Evolutionary conservation across 2,329 filamentous ascomycete genomes (phyloP).

Genomic region (Fusarium sp.): DNA sequence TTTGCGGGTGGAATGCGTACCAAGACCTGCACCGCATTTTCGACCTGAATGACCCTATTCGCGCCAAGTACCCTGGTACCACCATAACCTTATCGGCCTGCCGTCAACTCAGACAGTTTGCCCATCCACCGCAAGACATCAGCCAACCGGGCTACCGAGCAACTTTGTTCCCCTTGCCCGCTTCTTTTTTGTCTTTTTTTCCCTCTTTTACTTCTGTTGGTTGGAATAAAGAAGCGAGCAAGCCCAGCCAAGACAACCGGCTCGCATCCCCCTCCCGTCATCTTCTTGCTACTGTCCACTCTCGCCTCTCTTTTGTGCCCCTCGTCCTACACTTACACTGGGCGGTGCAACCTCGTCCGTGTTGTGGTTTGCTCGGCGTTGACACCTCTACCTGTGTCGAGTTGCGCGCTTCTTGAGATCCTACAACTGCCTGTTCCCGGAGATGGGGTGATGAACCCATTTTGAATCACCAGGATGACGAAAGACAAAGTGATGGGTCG

Average conservation of each 20-base stretch:
- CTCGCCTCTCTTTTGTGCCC: constrained; percentile 20
- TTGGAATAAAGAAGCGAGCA: constrained; percentile 32
- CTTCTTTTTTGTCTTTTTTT: constrained; percentile 1
- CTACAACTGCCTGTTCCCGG: background rate
- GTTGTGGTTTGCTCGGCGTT: constrained; percentile 28
- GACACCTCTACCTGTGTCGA: background rate
- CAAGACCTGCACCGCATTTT: constrained; percentile 1
- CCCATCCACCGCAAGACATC: constrained; percentile 8
- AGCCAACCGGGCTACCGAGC: constrained; percentile 25
- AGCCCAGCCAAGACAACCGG: constrained; percentile 22
- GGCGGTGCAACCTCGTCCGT: constrained; percentile 32
- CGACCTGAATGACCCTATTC: background rate
- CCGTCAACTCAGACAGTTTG: constrained; percentile 12
- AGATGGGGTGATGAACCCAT: background rate
- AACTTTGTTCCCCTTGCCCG: constrained; percentile 8
- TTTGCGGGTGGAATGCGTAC: constrained; percentile 5
- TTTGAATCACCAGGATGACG: constrained; percentile 1
- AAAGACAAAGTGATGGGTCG: background rate
- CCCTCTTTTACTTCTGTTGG: constrained; percentile 2
- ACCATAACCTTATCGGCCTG: constrained; percentile 31
- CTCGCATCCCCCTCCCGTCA: constrained; percentile 5
- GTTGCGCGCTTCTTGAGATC: constrained; percentile 9
- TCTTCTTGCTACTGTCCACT: constrained; percentile 18
- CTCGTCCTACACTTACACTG: constrained; percentile 37
- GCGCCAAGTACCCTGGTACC: constrained; percentile 14